A percentile compares a stretch with the other conserved stretches of the same genome.
Conservation (phyloP, 2,329 filamentous ascomycete genomes). For the Rutstroemia sp. region DNA sequence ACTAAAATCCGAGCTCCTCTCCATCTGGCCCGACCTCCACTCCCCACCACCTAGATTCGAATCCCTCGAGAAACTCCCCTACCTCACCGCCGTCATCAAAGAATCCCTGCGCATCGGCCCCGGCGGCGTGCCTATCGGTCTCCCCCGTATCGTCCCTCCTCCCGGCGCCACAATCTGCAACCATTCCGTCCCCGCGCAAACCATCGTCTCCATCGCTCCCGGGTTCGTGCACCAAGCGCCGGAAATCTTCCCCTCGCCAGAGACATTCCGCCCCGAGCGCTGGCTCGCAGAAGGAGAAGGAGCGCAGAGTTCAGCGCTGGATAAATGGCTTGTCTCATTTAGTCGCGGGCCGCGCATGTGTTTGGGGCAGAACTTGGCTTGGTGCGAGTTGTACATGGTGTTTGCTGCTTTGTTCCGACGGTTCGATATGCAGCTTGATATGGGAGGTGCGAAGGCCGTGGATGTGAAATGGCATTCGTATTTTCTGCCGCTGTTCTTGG, state of each 20-base stretch:
- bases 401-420: slow-evolving; percentile 28
- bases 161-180: slow-evolving; percentile 18
- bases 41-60: slow-evolving; percentile 21
- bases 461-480: slow-evolving; percentile 28
- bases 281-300: slow-evolving; percentile 13
- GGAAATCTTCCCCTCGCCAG: slow-evolving; percentile 18
- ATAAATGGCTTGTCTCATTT: slow-evolving; percentile 34
- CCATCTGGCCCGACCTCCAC: slow-evolving; percentile 31
- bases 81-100: slow-evolving; percentile 45
- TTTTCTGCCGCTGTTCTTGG: slow-evolving; percentile 19
- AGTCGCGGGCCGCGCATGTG: slow-evolving; percentile 35
- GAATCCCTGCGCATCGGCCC: slow-evolving; percentile 74
- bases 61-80: slow-evolving; percentile 31
- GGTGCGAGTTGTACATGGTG: slow-evolving; percentile 29
- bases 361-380: slow-evolving; percentile 25
- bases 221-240: slow-evolving; percentile 20
- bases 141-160: slow-evolving; percentile 63
- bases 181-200: neutral
- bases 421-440: slow-evolving; percentile 26
- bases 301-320: neutral
- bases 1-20: slow-evolving; percentile 33
- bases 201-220: slow-evolving; percentile 29
- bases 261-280: slow-evolving; percentile 18
- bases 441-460: slow-evolving; percentile 17
- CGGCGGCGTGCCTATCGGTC: slow-evolving; percentile 52